Evolutionary conservation across 495 filamentous ascomycete genomes (phyloP).

Genomic region (Xylaria longipes): DNA sequence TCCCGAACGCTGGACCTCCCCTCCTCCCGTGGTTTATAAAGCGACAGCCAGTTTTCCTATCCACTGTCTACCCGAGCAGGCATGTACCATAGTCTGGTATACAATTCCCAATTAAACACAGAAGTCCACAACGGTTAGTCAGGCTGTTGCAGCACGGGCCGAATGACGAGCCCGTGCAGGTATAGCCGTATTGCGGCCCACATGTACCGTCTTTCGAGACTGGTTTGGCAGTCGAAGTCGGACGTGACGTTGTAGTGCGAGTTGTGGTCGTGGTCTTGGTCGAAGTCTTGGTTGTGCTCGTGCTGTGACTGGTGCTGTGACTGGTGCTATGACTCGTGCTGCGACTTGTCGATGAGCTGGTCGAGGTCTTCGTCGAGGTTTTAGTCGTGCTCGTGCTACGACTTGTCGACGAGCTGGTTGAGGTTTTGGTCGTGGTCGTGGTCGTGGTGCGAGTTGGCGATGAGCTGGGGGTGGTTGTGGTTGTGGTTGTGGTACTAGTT

Average conservation of each 20-base stretch:
- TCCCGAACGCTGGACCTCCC: background rate
- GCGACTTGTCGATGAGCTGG: too few species aligned
- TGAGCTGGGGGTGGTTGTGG: conserved; percentile 16
- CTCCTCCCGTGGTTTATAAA: background rate
- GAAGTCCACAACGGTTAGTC: conserved; percentile 31
- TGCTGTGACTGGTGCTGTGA: too few species aligned
- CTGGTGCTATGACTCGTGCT: too few species aligned
- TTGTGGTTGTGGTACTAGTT: conserved; percentile 24
- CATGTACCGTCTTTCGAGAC: conserved; percentile 29
- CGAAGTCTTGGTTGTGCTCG: conserved; percentile 26
- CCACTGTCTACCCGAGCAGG: background rate
- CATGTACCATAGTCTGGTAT: conserved; percentile 17
- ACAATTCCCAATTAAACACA: conserved; percentile 26
- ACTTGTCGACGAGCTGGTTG: too few species aligned
- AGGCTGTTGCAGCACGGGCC: conserved; percentile 47
- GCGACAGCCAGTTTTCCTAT: background rate
- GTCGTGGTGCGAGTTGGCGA: conserved; percentile 29
- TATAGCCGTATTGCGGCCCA: conserved; percentile 34
- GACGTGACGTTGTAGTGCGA: conserved; percentile 20
- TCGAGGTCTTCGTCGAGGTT: too few species aligned
- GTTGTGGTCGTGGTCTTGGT: conserved; percentile 25
- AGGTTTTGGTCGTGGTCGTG: conserved; percentile 26
- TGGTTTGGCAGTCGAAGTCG: conserved; percentile 27
- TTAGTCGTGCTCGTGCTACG: too few species aligned
- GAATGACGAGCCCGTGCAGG: conserved; percentile 44